Evolutionary conservation across 2,329 filamentous ascomycete genomes (phyloP).

Genomic region (Volutella citrinella): DNA sequence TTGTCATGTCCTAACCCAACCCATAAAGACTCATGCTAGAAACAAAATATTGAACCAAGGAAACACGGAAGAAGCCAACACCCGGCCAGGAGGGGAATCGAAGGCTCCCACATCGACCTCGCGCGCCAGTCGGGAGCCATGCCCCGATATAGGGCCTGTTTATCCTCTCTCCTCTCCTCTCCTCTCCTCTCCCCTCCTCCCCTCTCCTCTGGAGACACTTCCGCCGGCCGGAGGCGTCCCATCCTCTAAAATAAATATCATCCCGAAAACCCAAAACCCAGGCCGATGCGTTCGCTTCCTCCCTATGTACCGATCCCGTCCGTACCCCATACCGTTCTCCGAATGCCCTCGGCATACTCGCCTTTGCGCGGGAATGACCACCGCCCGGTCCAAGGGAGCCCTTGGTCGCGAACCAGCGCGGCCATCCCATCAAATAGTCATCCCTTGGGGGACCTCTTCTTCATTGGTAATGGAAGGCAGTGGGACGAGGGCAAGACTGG

Average conservation of each 20-base stretch:
- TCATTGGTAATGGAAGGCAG: constrained; percentile 15
- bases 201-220: too few relatives aligned
- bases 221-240: too few relatives aligned
- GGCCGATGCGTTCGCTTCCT: background rate
- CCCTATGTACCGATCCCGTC: background rate
- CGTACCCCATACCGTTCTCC: background rate
- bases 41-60: too few relatives aligned
- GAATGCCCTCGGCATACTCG: constrained; percentile 1
- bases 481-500: constrained; percentile 14
- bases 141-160: too few relatives aligned
- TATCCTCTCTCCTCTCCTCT: too few relatives aligned
- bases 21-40: too few relatives aligned
- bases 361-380: constrained; percentile 16
- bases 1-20: too few relatives aligned
- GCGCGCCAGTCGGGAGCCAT: too few relatives aligned
- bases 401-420: constrained; percentile 19
- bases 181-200: too few relatives aligned
- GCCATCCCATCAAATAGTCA: constrained; percentile 14
- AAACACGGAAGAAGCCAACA: too few relatives aligned
- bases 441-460: constrained; percentile 17
- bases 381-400: constrained; percentile 15
- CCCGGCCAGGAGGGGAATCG: too few relatives aligned
- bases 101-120: too few relatives aligned
- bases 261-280: background rate
- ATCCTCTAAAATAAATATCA: background rate